Conservation (phyloP, 352 stramenopile genomes). For the Elongisporangium undulatum region DNA sequence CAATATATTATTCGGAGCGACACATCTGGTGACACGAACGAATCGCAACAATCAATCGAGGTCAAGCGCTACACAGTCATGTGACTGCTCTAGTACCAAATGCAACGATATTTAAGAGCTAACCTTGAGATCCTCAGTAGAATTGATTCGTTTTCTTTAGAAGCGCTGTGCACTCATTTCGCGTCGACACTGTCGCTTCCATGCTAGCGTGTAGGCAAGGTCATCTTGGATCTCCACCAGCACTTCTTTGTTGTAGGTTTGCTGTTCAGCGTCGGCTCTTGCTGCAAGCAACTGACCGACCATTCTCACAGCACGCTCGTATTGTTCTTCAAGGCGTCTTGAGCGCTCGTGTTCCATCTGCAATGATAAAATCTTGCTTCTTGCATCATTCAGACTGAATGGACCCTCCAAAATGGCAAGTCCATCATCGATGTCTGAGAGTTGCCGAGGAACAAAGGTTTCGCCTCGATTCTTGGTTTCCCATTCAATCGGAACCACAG, state of each 20-base stretch:
- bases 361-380: background rate
- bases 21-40: slow-evolving; percentile 14
- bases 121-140: background rate
- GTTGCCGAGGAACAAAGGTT: background rate
- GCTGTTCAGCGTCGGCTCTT: slow-evolving; percentile 1
- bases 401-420: background rate
- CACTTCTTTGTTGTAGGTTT: background rate
- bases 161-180: background rate
- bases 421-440: background rate
- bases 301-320: background rate
- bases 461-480: background rate
- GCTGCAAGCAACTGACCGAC: background rate
- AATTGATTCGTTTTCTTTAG: background rate
- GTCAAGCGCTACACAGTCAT: slow-evolving; percentile 11
- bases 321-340: background rate
- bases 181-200: background rate
- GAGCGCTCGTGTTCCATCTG: background rate
- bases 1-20: background rate
- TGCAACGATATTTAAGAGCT: background rate
- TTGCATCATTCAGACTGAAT: background rate
- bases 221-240: background rate
- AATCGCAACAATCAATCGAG: slow-evolving; percentile 26
- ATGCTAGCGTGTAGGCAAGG: background rate
- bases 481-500: background rate
- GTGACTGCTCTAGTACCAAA: background rate